Evolutionary conservation across 2,329 filamentous ascomycete genomes (phyloP), one percentile per base, ranked within the genome.

Genomic region (Tolypocladium guangdongense): DNA sequence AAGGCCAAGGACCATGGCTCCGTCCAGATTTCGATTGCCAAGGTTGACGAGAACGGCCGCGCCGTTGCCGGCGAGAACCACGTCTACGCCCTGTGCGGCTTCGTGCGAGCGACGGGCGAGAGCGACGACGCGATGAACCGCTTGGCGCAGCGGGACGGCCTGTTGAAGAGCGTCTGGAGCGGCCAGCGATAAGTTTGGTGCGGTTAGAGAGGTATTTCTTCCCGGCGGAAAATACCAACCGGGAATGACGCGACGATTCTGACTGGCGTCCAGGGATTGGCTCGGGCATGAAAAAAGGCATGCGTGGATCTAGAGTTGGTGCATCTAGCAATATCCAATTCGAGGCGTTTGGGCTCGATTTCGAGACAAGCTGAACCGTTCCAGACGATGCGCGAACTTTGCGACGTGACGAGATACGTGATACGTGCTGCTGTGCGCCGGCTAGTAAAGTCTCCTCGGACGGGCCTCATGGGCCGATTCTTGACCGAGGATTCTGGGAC

Each of bases 1-100:
- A 96, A 96, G 83, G 90, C 93, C 82, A 96, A 97, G 82, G 93
- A 99, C 80, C 93, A 99, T 84, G 92, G 90, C 68, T 95, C 89
- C 60, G 93, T 97, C 68, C 93, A 99, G 79, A 90, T 99, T 77
- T 89, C 87, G 68, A 81, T 99, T 73, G 92, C 87, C 76, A 97
- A 96, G 82, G 93, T 99, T 68, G 92, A 97, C 77, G 93, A 99
- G 86, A 95, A 91, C 80, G 93, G 93, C 74, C 89, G 91, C 68
- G 90, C 91, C 64, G 70, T 84, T 78, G 90, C 89, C 65, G 90
- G 92, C 77, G 93, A 96, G 81, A 95, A 91, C 86, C 88, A 96
- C 78, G 86, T 89, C 72, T 99, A 96, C 74, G 92, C 93, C 66
- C 87, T 99, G 63, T 95, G 88, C 80, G 93, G 93, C 62, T 99